These are phyloP conservation scores for Cucumis hystrix DNA, from an alignment of 306 rosid genomes.

Conservation along the genomic window DNA sequence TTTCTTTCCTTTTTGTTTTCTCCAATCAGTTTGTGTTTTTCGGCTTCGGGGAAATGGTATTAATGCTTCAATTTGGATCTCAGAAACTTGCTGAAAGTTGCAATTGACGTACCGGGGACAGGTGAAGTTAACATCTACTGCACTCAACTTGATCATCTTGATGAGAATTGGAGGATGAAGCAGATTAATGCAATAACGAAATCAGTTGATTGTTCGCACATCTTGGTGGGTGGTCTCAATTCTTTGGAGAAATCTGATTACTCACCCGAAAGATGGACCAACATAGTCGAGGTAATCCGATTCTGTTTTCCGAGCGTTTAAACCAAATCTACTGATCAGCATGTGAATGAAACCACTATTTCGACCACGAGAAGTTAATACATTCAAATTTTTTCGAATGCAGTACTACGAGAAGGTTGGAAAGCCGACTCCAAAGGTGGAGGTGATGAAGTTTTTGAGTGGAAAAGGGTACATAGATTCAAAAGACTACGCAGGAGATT, in stretches of 20 bases:
- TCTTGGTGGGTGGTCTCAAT: slow-evolving; percentile 72
- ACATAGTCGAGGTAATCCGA: slow-evolving; percentile 42
- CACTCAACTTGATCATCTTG: slow-evolving; percentile 83
- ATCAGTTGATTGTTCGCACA: slow-evolving; percentile 57
- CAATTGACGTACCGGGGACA: slow-evolving; percentile 67
- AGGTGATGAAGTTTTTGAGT: slow-evolving; percentile 66
- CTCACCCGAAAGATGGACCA: slow-evolving; percentile 63
- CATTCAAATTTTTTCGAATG: not conserved
- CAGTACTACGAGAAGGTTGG: slow-evolving; percentile 80
- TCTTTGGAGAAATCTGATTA: slow-evolving; percentile 58
- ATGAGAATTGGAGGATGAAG: slow-evolving; percentile 91
- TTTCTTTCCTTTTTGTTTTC: not conserved
- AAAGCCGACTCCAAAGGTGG: slow-evolving; percentile 65
- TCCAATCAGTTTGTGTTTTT: not conserved
- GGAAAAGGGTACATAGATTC: slow-evolving; percentile 64
- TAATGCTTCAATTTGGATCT: not conserved
- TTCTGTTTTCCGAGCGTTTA: not conserved
- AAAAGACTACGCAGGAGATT: slow-evolving; percentile 65
- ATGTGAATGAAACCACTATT: not conserved
- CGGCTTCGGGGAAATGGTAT: not conserved
- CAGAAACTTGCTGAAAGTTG: slow-evolving; percentile 70
- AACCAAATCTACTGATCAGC: not conserved
- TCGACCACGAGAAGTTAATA: not conserved
- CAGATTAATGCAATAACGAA: slow-evolving; percentile 56
- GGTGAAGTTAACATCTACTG: slow-evolving; percentile 70